These are phyloP conservation scores for Penicillium argentinense DNA, from an alignment of 495 filamentous ascomycete species.

Conservation along the genomic window DNA sequence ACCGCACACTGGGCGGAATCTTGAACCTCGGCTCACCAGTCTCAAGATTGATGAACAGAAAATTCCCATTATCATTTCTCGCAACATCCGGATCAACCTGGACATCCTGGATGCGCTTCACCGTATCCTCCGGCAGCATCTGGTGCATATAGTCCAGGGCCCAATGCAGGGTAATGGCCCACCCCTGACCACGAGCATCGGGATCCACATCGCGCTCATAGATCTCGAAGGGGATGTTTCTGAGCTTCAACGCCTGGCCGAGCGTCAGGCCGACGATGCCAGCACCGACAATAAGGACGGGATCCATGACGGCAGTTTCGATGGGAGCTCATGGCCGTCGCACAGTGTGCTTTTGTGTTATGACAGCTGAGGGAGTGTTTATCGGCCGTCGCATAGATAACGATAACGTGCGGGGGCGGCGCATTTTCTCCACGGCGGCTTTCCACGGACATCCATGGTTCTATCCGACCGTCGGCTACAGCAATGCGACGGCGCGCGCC, in stretches of 20 bases:
- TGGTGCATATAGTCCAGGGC: constrained; percentile 48
- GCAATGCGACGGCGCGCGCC: constrained; percentile 16
- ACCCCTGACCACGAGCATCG: constrained; percentile 47
- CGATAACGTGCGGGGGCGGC: constrained; percentile 24
- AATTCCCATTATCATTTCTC: constrained; percentile 27
- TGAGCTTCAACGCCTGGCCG: constrained; percentile 52
- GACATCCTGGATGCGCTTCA: constrained; percentile 43
- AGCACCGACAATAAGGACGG: constrained; percentile 55
- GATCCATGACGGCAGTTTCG: constrained; percentile 10
- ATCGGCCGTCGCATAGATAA: constrained; percentile 36
- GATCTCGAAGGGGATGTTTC: constrained; percentile 46
- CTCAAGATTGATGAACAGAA: constrained; percentile 30
- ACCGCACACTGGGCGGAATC: constrained; percentile 26
- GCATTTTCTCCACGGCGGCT: not conserved
- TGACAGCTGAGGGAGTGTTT: too few species aligned
- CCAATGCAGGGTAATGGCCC: constrained; percentile 63
- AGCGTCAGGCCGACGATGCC: constrained; percentile 58
- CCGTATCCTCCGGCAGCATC: constrained; percentile 47
- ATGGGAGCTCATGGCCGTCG: constrained; percentile 1
- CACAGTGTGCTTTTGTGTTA: constrained; percentile 9
- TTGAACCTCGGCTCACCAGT: constrained; percentile 27
- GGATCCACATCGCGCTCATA: constrained; percentile 53
- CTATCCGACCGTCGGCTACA: constrained; percentile 17
- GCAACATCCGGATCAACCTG: constrained; percentile 47
- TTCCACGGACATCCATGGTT: not conserved